These are phyloP conservation scores for Psilocybe subaeruginosa DNA, from an alignment of 768 basidiomycete genomes.

Conservation along the genomic window DNA sequence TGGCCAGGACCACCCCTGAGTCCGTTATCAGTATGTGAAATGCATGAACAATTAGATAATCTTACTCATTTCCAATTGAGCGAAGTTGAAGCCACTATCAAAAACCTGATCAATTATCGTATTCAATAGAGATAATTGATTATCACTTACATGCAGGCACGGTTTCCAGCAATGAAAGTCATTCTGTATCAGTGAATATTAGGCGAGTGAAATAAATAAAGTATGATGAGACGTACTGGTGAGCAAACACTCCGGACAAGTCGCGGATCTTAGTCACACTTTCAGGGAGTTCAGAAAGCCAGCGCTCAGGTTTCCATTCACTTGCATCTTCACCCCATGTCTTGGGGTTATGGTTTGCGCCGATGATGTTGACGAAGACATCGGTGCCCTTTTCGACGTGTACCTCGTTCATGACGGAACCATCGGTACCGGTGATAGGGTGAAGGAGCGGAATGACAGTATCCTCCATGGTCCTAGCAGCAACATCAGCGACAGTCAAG, in stretches of 20 bases:
- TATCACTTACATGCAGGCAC: neutral
- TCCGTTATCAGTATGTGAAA: neutral
- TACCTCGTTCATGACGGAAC: neutral
- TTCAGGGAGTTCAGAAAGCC: neutral
- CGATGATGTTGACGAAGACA: neutral
- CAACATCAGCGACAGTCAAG: neutral
- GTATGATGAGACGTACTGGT: neutral
- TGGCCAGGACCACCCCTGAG: neutral
- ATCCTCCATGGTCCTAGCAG: neutral
- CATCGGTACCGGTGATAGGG: neutral
- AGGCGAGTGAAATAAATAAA: neutral
- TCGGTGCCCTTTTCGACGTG: neutral
- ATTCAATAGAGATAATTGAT: neutral
- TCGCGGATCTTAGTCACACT: neutral
- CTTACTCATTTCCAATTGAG: neutral
- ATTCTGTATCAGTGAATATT: neutral
- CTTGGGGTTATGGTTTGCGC: neutral
- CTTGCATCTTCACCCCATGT: neutral
- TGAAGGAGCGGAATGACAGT: neutral
- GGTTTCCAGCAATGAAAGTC: neutral
- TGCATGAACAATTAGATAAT: neutral
- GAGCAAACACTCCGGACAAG: neutral
- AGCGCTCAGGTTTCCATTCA: conserved; percentile 7
- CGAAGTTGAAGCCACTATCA: neutral
- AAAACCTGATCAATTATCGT: neutral